A percentile compares a stretch with the other conserved stretches of the same genome.
These are phyloP conservation scores for Begonia masoniana DNA, from an alignment of 306 rosid genomes.

Conservation along the genomic window DNA sequence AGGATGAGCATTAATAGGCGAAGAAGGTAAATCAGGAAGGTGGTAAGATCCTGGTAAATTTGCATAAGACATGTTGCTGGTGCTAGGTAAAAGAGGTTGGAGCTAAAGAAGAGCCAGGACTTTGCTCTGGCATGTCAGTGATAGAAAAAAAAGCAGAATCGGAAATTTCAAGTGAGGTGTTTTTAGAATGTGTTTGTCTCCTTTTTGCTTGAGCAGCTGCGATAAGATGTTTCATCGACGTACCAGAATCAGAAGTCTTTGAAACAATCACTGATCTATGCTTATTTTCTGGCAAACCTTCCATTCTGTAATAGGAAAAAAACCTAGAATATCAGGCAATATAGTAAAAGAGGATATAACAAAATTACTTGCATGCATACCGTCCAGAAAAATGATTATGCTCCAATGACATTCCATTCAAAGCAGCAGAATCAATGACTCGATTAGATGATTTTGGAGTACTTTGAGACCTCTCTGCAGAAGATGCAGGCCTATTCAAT, in stretches of 20 bases:
- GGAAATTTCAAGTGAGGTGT: slow-evolving; percentile 30
- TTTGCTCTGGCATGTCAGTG: slow-evolving; percentile 37
- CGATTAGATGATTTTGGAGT: slow-evolving; percentile 27
- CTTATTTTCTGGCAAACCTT: slow-evolving; percentile 39
- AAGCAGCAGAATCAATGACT: slow-evolving; percentile 30
- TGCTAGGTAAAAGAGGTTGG: slow-evolving; percentile 44
- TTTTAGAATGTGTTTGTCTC: slow-evolving; percentile 56
- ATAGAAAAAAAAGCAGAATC: slow-evolving; percentile 18
- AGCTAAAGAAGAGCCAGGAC: slow-evolving; percentile 62
- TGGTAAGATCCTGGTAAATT: slow-evolving; percentile 52
- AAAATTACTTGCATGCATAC: slow-evolving; percentile 26
- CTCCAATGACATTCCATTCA: slow-evolving; percentile 37
- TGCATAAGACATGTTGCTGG: slow-evolving; percentile 26
- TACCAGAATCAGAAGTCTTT: slow-evolving; percentile 50
- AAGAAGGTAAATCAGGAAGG: slow-evolving; percentile 37
- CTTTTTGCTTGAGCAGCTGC: slow-evolving; percentile 95
- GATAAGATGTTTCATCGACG: slow-evolving; percentile 76
- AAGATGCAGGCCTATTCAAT: slow-evolving; percentile 34
- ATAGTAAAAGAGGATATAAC: slow-evolving; percentile 1
- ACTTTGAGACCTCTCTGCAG: slow-evolving; percentile 49
- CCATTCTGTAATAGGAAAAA: slow-evolving; percentile 28
- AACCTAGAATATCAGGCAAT: background rate
- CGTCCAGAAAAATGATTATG: slow-evolving; percentile 34
- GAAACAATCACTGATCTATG: slow-evolving; percentile 29
- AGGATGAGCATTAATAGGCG: slow-evolving; percentile 39